Conservation (phyloP, 2,329 filamentous ascomycete species). For the Phaeosphaeria sp. region DNA sequence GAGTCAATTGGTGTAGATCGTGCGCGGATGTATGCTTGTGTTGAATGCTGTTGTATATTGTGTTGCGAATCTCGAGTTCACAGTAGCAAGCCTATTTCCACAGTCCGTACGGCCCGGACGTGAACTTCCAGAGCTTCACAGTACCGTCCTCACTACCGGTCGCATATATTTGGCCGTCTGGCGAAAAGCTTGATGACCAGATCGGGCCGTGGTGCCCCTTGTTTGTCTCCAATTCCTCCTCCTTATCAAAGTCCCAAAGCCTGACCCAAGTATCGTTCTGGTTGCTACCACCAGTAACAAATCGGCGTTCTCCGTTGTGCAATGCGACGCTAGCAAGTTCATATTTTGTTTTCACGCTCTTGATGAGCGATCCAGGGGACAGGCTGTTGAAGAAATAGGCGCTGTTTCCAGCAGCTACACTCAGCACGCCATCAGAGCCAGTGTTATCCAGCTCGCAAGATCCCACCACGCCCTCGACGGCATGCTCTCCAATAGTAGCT, state of each 20-base stretch:
- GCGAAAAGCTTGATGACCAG: conserved; percentile 94
- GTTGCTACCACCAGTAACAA: conserved; percentile 87
- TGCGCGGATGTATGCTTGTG: neutral
- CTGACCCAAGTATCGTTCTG: conserved; percentile 88
- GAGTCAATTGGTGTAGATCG: neutral
- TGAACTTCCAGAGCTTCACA: conserved; percentile 86
- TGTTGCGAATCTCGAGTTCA: neutral
- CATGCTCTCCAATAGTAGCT: conserved; percentile 75
- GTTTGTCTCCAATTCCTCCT: conserved; percentile 85
- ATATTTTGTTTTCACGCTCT: conserved; percentile 79
- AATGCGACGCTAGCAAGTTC: conserved; percentile 91
- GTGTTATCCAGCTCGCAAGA: conserved; percentile 81
- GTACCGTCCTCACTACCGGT: conserved; percentile 97
- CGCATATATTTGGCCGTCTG: conserved; percentile 93
- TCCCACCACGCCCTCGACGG: conserved; percentile 83
- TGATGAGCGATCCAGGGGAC: conserved; percentile 73
- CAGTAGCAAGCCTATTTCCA: conserved; percentile 58
- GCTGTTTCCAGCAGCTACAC: conserved; percentile 91
- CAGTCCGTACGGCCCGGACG: conserved; percentile 68
- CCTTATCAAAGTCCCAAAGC: conserved; percentile 87
- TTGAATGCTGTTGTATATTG: neutral
- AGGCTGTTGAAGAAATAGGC: conserved; percentile 89
- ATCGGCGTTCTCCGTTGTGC: conserved; percentile 78
- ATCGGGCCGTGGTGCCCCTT: conserved; percentile 98
- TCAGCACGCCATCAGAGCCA: conserved; percentile 74